Percentiles rank a stretch among this genome's conserved stretches.
Conservation (phyloP, 2,329 filamentous ascomycete genomes). For the Ascochyta rabiei region DNA sequence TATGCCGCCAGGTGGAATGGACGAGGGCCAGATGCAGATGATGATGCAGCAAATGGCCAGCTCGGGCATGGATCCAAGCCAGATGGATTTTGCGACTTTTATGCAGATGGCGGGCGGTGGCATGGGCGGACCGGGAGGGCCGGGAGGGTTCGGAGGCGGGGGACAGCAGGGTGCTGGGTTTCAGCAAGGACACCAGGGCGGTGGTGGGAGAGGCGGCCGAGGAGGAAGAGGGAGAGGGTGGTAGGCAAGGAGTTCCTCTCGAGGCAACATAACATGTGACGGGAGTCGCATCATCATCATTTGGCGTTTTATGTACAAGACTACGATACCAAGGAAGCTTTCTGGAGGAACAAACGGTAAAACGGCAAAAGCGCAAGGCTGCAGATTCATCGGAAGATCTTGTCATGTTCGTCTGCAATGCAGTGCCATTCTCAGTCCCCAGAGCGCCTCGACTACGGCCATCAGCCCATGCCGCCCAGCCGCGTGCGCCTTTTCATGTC, state of each 20-base stretch:
- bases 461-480: background rate
- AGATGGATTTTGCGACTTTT: conserved; percentile 44
- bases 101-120: conserved; percentile 45
- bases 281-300: conserved; percentile 10
- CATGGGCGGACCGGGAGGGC: conserved; percentile 32
- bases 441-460: background rate
- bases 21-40: conserved; percentile 64
- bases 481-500: background rate
- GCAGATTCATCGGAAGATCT: background rate
- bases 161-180: conserved; percentile 36
- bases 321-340: conserved; percentile 23
- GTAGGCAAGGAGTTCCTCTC: conserved; percentile 3
- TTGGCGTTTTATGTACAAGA: conserved; percentile 28
- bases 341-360: conserved; percentile 6
- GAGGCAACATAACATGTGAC: background rate
- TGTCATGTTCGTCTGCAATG: background rate
- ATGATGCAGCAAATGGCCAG: conserved; percentile 61
- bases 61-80: conserved; percentile 51
- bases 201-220: conserved; percentile 34
- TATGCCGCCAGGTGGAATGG: conserved; percentile 49
- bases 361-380: background rate
- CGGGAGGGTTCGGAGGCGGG: conserved; percentile 24
- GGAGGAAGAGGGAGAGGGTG: conserved; percentile 33
- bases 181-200: conserved; percentile 38
- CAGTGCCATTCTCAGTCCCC: background rate